Base-by-base conservation (phyloP, 768 basidiomycete genomes). In the Naganishia friedmannii region DNA sequence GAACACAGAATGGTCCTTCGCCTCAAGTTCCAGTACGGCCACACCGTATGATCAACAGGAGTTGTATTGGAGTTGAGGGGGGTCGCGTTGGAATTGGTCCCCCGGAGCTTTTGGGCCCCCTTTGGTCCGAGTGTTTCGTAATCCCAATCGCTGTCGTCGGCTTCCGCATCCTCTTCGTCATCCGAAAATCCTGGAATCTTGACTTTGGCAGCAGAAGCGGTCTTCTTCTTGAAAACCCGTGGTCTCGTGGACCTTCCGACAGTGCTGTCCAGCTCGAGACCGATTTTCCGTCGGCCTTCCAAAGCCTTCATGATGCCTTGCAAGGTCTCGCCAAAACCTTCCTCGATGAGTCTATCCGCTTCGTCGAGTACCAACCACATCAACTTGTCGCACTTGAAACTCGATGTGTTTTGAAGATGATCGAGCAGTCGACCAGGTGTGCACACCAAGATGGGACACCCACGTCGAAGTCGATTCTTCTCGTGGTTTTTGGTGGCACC, bases 351-450 rank as follows among this genome's bases (percentile, higher is more conserved):
- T 51, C 93, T 85, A 82, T 99, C 96, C 7, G 95, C 94, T 83
- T 99, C 96, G 78, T 99, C 96, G 29, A 98, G 87, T 10, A 99
- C 88, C 34, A 99, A 85, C 93, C 95, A 99, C 56, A 91, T 87
- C 79, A 91, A 92, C 82, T 94, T 95, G 65, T 90, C 93, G 67
- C 94, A 86, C 70, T 93, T 89, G 82, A 99, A 92, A 0, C 92
- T 89, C 0, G 90, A 87, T 0, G 96, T 98, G 76, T 95, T 94
- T 80, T 98, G 93, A 46, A 99, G 85, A 77, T 99, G 96, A 79
- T 98, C 96, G 68, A 99, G 86, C 17, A 99, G 84, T 46, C 96
- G 86, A 70, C 96, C 96, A 3, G 96, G 96, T 0, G 96, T 98
- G 9, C 92, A 89, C 29, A 99, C 94, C 54, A 99, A 86, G 73